phyloP scores from a whole-genome alignment of 768 basidiomycete species.

The Trametes maxima region DNA sequence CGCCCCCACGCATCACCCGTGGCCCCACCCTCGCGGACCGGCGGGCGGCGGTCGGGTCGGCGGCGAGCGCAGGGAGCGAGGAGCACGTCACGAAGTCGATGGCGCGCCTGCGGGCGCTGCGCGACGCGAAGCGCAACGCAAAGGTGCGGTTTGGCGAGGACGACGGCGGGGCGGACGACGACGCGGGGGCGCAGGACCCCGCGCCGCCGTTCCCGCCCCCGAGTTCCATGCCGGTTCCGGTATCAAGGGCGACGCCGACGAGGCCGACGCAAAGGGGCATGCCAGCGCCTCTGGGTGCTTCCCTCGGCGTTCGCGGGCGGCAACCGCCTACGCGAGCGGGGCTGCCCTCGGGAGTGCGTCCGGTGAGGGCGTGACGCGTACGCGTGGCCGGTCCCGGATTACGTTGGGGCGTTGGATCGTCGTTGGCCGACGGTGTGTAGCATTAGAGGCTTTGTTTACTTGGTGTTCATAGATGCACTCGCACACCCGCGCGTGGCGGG shows the following conservation, averaged over 20 bases:
- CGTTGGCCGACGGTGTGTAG: neutral
- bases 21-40: slow-evolving; percentile 21
- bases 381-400: neutral
- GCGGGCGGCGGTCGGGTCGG: neutral
- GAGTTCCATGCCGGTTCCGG: neutral
- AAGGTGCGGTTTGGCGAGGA: slow-evolving; percentile 27
- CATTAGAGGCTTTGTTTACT: neutral
- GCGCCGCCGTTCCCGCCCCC: slow-evolving; percentile 1
- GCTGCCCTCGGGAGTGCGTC: slow-evolving; percentile 28
- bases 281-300: slow-evolving; percentile 8
- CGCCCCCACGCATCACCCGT: neutral
- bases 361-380: slow-evolving; percentile 18
- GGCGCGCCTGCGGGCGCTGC: slow-evolving; percentile 28
- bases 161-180: slow-evolving; percentile 6
- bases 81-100: slow-evolving; percentile 24
- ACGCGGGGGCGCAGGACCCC: neutral
- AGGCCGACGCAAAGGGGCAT: slow-evolving; percentile 5
- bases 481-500: neutral
- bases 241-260: slow-evolving; percentile 13
- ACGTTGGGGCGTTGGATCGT: neutral
- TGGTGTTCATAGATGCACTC: neutral
- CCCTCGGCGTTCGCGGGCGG: slow-evolving; percentile 22
- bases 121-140: slow-evolving; percentile 30
- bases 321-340: slow-evolving; percentile 20
- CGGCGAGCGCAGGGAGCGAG: slow-evolving; percentile 11